Base-by-base conservation (phyloP, 164 flowering plant species). In the Vitis labrusca region DNA sequence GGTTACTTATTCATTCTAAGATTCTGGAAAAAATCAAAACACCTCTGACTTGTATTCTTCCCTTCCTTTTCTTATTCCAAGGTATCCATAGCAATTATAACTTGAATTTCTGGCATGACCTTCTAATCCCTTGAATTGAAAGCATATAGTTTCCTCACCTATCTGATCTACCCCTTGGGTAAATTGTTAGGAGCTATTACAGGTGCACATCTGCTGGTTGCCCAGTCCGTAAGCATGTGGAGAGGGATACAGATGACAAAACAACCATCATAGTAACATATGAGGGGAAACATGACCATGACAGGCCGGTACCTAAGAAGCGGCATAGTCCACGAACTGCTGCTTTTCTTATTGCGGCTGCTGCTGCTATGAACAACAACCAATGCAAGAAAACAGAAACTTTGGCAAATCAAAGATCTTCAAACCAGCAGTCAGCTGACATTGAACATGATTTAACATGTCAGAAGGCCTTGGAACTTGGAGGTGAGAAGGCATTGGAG, bases 271-370 rank as follows among this genome's bases (percentile, higher is more conserved):
- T 81, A 59, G 75, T 81, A 57, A 81, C 84, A 10, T 86, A 86
- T 56, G 82, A 84, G 56, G 86, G 87, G 9, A 74, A 72, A 51
- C 89, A 86, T 62, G 83, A 86, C 76, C 89, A 86, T 70, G 86
- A 81, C 64, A 73, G 68, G 73, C 89, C 89, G 1, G 80, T 78
- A n/a, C 83, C 84, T 9, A 83, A 80, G 70, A 84, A 74, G 61
- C 70, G 73, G 44, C 77, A 76, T 50, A 80, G 74, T 44, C 82
- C 73, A 48, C 81, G 73, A 13, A 69, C 69, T 49, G 63, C 74
- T 51, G 64, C 76, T 65, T 78, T 68, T 70, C 62, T 72, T 55
- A 64, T 64, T 48, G 79, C 78, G 32, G 73, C 74, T 59, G 73
- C 81, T 52, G 61, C 80, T 58, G 71, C 71, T 63, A 66, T 61